These are phyloP conservation scores for Candida coquimbonensis DNA, from an alignment of 805 yeast species.

Conservation along the genomic window DNA sequence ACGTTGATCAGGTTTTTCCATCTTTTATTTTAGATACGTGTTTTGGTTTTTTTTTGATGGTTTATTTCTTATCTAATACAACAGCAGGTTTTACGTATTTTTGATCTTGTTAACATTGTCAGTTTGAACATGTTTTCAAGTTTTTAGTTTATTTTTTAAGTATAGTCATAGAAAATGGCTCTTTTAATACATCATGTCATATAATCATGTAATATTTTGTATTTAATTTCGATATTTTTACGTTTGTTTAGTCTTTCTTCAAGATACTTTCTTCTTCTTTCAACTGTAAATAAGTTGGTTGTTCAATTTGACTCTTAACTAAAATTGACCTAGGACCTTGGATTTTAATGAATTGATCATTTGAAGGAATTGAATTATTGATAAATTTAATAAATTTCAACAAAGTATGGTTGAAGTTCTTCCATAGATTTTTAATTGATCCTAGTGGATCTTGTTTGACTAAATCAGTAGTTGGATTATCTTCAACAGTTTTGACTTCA, in stretches of 20 bases:
- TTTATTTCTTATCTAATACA: no score
- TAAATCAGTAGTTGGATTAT: conserved; percentile 1
- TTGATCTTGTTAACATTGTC: no score
- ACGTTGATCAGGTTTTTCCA: no score
- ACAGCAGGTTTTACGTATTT: no score
- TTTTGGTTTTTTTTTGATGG: no score
- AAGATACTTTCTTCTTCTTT: conserved; percentile 2
- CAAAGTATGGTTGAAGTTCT: not conserved
- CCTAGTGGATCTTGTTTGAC: not conserved
- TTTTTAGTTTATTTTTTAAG: no score
- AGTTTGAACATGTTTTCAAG: no score
- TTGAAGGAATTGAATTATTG: conserved; percentile 4
- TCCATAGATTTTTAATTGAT: not conserved
- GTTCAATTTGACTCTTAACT: conserved; percentile 14
- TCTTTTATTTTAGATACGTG: no score
- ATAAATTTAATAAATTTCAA: not conserved
- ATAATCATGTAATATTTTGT: no score
- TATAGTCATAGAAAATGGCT: no score
- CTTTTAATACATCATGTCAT: no score
- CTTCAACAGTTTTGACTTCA: not conserved
- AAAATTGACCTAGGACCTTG: conserved; percentile 38
- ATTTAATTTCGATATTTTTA: no score
- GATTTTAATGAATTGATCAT: conserved; percentile 34
- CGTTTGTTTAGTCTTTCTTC: not conserved
- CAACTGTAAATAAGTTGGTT: not conserved